Conservation (phyloP, 176 grass and related monocot species). For the Pharus latifolius region DNA sequence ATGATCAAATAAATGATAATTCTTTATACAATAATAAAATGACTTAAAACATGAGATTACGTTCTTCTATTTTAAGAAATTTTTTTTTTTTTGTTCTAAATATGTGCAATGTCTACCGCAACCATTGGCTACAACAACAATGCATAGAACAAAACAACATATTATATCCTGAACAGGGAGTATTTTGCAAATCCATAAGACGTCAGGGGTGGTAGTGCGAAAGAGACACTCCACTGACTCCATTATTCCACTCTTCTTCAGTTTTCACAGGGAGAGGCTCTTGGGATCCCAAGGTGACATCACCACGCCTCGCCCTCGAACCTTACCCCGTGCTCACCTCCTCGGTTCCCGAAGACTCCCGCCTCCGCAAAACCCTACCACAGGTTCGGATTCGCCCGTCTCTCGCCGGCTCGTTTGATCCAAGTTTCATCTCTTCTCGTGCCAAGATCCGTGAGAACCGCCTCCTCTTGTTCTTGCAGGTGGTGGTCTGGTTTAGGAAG, state of each 20-base stretch:
- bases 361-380: neutral
- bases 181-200: neutral
- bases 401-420: neutral
- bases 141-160: no score
- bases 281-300: constrained; percentile 28
- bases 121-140: no score
- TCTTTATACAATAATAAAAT: no score
- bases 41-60: neutral
- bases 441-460: constrained; percentile 22
- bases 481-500: neutral
- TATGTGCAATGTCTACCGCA: no score
- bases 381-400: neutral
- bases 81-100: no score
- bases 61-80: no score
- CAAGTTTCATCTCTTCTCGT: neutral
- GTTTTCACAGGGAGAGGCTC: neutral
- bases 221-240: neutral
- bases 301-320: neutral
- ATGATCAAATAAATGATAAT: no score
- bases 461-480: constrained; percentile 11
- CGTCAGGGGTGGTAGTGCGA: neutral
- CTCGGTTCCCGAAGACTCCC: neutral
- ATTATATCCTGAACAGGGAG: neutral
- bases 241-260: constrained; percentile 16
- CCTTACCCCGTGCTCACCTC: neutral